These are phyloP conservation scores for Chlamydomonas sp. DNA, from an alignment of 139 green algal species.

Conservation along the genomic window DNA sequence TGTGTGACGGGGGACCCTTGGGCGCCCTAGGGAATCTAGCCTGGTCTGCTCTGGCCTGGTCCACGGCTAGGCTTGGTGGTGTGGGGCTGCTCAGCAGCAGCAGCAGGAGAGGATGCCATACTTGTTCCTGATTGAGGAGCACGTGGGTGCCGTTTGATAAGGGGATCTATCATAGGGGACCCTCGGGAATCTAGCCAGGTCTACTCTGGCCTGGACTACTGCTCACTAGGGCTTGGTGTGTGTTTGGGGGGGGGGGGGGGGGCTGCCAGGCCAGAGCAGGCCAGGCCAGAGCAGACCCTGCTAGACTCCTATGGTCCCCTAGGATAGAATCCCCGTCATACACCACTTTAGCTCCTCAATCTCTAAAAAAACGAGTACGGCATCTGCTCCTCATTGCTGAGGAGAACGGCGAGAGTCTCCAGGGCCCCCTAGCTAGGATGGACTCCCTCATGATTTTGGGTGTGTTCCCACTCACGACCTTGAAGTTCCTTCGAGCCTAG, in stretches of 20 bases:
- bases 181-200: not conserved
- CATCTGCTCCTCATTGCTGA: too few relatives aligned
- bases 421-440: too few relatives aligned
- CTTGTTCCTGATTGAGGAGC: too few relatives aligned
- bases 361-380: too few relatives aligned
- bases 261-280: not conserved
- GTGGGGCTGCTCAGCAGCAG: not conserved
- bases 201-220: not conserved
- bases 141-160: too few relatives aligned
- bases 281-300: too few relatives aligned
- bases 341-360: too few relatives aligned
- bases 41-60: not conserved
- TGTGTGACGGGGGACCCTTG: not conserved
- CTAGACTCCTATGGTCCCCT: not conserved
- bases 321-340: not conserved
- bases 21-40: not conserved
- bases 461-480: too few relatives aligned
- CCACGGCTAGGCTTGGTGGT: not conserved
- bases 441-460: too few relatives aligned
- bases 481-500: too few relatives aligned
- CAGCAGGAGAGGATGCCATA: too few relatives aligned
- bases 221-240: not conserved
- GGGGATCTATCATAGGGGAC: not conserved
- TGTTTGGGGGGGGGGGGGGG: not conserved
- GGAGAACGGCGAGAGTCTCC: too few relatives aligned